Evolutionary conservation across 768 basidiomycete species (phyloP).

Genomic region (Serendipita sp.): DNA sequence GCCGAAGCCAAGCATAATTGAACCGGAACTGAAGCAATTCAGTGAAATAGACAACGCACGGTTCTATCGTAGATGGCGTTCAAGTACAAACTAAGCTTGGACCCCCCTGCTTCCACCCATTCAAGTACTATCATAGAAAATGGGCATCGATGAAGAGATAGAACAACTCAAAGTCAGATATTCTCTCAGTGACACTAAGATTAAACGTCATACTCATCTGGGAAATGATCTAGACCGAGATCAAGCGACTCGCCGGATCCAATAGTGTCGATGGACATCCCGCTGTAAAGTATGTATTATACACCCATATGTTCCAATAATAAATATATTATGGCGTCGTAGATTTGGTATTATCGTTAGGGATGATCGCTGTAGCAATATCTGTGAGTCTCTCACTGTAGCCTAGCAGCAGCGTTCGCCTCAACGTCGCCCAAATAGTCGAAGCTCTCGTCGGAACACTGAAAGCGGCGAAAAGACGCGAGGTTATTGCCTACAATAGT

Average conservation of each 20-base stretch:
- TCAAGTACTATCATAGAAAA: too few species aligned
- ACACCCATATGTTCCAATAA: neutral
- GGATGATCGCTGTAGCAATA: constrained; percentile 10
- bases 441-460: constrained; percentile 11
- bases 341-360: constrained; percentile 10
- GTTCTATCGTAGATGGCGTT: too few species aligned
- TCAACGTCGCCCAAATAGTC: neutral
- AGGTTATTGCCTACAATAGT: constrained; percentile 8
- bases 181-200: neutral
- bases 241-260: constrained; percentile 8
- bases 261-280: constrained; percentile 5
- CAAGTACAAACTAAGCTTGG: too few species aligned
- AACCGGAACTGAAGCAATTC: too few species aligned
- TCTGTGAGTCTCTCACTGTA: constrained; percentile 5
- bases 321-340: neutral
- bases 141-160: constrained; percentile 10
- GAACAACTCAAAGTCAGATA: constrained; percentile 7
- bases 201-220: neutral
- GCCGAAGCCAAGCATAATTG: too few species aligned
- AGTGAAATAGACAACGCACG: too few species aligned
- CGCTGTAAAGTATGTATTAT: neutral
- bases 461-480: constrained; percentile 10
- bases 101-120: too few species aligned
- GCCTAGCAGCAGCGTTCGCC: too few species aligned
- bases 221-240: constrained; percentile 8